Conservation (phyloP, 2,329 filamentous ascomycete species). For the Didymella pomorum region DNA sequence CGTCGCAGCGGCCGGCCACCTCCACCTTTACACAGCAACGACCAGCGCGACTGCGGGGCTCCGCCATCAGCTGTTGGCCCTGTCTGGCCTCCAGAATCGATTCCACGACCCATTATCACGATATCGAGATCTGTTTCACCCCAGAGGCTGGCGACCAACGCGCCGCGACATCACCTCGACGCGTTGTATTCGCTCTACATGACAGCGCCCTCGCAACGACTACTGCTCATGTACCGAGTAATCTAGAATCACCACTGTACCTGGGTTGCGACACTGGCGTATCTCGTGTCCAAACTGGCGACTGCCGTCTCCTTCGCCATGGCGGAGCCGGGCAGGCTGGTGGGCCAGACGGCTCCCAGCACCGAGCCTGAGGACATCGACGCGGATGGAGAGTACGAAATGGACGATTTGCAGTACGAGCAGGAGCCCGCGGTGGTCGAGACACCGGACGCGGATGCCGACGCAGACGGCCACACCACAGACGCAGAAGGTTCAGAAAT, state of each 20-base stretch:
- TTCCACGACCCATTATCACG: not conserved
- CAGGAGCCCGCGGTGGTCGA: constrained; percentile 32
- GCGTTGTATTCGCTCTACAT: constrained; percentile 40
- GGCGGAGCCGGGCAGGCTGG: constrained; percentile 52
- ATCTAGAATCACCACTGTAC: constrained; percentile 27
- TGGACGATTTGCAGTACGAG: constrained; percentile 47
- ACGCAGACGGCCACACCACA: constrained; percentile 45
- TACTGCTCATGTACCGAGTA: constrained; percentile 35
- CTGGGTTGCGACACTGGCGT: constrained; percentile 45
- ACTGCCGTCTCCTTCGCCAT: constrained; percentile 53
- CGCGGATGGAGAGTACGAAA: constrained; percentile 51
- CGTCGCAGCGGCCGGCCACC: constrained; percentile 30
- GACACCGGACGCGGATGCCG: constrained; percentile 35
- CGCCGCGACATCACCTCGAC: constrained; percentile 38
- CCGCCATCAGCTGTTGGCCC: constrained; percentile 12
- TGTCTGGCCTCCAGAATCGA: not conserved
- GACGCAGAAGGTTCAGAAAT: constrained; percentile 54
- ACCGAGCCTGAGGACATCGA: constrained; percentile 48
- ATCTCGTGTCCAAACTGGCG: constrained; percentile 50
- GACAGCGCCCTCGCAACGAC: constrained; percentile 33
- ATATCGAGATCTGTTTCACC: not conserved
- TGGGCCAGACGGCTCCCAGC: constrained; percentile 46
- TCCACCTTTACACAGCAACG: constrained; percentile 35
- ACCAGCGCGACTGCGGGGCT: constrained; percentile 36
- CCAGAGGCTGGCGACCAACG: constrained; percentile 25